Base-by-base conservation (phyloP, 176 grass and related monocot species). In the Poa pratensis region DNA sequence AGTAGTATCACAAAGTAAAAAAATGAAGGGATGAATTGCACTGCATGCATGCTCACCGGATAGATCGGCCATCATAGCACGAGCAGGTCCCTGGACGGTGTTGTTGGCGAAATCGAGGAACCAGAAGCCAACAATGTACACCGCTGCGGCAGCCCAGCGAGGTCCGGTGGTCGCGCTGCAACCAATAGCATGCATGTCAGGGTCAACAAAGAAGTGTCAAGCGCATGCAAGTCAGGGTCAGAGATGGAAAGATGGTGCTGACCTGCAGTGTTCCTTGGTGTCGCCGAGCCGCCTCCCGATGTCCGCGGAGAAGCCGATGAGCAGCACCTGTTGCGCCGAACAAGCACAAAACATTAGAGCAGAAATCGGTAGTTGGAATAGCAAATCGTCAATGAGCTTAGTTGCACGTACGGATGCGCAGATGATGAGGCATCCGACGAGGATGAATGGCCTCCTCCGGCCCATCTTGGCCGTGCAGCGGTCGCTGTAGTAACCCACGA, bases 51-150 rank as follows among this genome's bases (percentile, higher is more conserved):
- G 19, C 60, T 90, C 60, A 90, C 89, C 80, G 0, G 89, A 69
- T 16, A 90, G 40, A 66, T 90, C 89, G 9, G 89, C 89, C 89
- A 90, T 90, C 84, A 90, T 79, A 0, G 89, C 89, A 5, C 89
- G 89, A 51, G 85, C 84, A 0, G 89, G 89, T 2, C 89, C 89
- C 89, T 90, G 95, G 24, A 98, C 95, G 16, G 90, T 85, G 86
- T 98, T 93, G 78, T 98, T 98, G 26, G 95, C 90, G 40, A 98
- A 92, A 60, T 98, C 95, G 30, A 98, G 89, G 57, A 98, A 60
- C 95, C 95, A 98, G 85, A 98, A 98, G 80, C 96, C 96, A 13
- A 92, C 70, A 5, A 95, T 89, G 87, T 92, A 98, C 10, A 98
- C 66, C 23, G 77, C 24, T 16, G 93, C 89, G 1, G 96, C 93